Evolutionary conservation across 2,329 filamentous ascomycete species (phyloP).

Genomic region (Pseudocercospora fuligena): DNA sequence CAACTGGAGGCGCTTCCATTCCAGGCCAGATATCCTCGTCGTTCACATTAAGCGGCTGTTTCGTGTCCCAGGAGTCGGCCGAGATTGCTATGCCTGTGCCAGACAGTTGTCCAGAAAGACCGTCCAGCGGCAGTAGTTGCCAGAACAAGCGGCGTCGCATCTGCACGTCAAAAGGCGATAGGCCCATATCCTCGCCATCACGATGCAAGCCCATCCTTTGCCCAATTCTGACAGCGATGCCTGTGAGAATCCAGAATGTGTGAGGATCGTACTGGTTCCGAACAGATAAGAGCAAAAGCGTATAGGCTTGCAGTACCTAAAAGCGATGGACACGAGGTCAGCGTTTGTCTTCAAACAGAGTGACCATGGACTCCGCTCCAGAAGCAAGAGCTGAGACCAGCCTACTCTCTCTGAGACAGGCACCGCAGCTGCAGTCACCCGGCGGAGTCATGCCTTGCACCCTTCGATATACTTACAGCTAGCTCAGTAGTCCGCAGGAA

Average conservation of each 20-base stretch:
- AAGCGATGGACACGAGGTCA: too few species aligned
- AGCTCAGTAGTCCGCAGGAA: constrained; percentile 71
- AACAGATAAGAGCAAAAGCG: constrained; percentile 61
- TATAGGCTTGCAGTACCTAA: constrained; percentile 63
- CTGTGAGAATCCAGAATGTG: constrained; percentile 68
- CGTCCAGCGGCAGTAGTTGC: constrained; percentile 66
- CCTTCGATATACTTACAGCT: constrained; percentile 47
- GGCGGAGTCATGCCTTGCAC: too few species aligned
- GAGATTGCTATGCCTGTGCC: constrained; percentile 38
- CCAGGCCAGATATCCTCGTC: constrained; percentile 46
- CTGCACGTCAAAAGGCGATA: constrained; percentile 62
- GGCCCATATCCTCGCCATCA: constrained; percentile 58
- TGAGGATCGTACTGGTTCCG: constrained; percentile 52
- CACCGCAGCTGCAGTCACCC: too few species aligned
- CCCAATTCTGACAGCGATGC: constrained; percentile 63
- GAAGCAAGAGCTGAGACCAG: too few species aligned
- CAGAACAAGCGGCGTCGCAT: constrained; percentile 67
- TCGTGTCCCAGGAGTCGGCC: constrained; percentile 39
- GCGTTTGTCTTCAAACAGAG: too few species aligned
- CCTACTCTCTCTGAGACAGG: too few species aligned
- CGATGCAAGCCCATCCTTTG: constrained; percentile 66
- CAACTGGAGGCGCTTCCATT: constrained; percentile 51
- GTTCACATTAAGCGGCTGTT: constrained; percentile 43
- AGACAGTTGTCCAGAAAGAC: constrained; percentile 37
- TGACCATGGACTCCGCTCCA: too few species aligned